Percentiles rank a stretch among this genome's conserved stretches.
Evolutionary conservation across 2,329 filamentous ascomycete genomes (phyloP).

Genomic region (Aspergillus sp.): DNA sequence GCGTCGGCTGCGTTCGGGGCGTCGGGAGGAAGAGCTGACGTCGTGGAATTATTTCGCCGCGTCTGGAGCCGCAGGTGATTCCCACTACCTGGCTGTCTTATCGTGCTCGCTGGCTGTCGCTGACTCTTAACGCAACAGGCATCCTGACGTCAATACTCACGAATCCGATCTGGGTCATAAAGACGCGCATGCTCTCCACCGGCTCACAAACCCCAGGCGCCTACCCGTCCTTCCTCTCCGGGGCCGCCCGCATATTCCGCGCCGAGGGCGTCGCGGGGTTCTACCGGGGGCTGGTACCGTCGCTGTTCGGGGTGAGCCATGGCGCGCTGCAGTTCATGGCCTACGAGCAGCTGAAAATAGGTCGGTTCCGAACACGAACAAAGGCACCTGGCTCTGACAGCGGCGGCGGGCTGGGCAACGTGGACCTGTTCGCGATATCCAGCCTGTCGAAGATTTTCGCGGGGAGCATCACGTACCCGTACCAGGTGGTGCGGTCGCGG

Average conservation of each 20-base stretch:
- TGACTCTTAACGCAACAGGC: too few species aligned
- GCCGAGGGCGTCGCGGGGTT: conserved; percentile 71
- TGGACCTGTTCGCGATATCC: conserved; percentile 72
- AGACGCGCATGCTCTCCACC: conserved; percentile 90
- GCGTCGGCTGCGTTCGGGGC: conserved; percentile 31
- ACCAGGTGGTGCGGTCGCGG: conserved; percentile 81
- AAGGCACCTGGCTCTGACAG: too few species aligned
- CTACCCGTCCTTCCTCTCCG: conserved; percentile 68
- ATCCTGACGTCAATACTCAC: conserved; percentile 71
- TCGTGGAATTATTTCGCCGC: conserved; percentile 71
- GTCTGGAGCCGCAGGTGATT: conserved; percentile 51
- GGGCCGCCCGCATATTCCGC: conserved; percentile 55
- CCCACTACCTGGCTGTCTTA: too few species aligned
- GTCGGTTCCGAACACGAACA: conserved; percentile 41
- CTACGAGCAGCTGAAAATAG: conserved; percentile 67
- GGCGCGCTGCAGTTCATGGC: conserved; percentile 93
- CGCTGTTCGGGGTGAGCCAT: conserved; percentile 78
- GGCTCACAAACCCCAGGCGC: conserved; percentile 65
- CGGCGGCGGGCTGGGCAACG: conserved; percentile 57
- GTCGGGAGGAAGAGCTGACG: conserved; percentile 34
- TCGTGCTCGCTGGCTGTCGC: too few species aligned
- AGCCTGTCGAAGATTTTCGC: conserved; percentile 77
- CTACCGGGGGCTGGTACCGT: conserved; percentile 76
- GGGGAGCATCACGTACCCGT: conserved; percentile 84
- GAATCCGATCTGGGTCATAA: conserved; percentile 96